phyloP scores from a whole-genome alignment of 2,329 filamentous ascomycete genomes.

The Trichoderma oligosporum region DNA sequence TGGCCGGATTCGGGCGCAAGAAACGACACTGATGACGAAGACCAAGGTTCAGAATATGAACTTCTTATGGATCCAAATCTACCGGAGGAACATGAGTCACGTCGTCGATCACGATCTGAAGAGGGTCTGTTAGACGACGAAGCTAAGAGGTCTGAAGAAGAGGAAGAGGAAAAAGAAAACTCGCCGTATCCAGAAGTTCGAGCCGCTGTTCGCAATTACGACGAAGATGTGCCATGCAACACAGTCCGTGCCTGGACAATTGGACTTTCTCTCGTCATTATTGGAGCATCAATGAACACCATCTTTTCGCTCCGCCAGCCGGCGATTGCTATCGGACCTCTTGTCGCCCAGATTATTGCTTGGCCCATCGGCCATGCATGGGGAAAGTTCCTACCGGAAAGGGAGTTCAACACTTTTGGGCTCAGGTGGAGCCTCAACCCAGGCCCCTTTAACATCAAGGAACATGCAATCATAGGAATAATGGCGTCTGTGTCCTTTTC shows the following conservation, averaged over 20 bases:
- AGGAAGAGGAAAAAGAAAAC: constrained; percentile 51
- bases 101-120: constrained; percentile 26
- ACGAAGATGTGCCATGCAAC: constrained; percentile 63
- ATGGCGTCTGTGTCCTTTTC: constrained; percentile 70
- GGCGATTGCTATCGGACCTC: constrained; percentile 56
- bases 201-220: constrained; percentile 61
- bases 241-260: constrained; percentile 64
- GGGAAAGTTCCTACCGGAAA: constrained; percentile 52
- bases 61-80: constrained; percentile 54
- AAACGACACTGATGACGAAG: constrained; percentile 43
- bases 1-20: constrained; percentile 40
- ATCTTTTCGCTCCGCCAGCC: constrained; percentile 61
- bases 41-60: constrained; percentile 49
- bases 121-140: constrained; percentile 29
- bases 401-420: constrained; percentile 50
- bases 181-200: constrained; percentile 65
- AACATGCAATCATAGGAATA: constrained; percentile 64
- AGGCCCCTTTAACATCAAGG: constrained; percentile 67
- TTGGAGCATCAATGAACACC: constrained; percentile 60
- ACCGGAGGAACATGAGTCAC: constrained; percentile 35
- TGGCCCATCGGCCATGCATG: constrained; percentile 61
- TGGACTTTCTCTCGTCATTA: constrained; percentile 52
- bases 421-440: constrained; percentile 58
- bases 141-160: constrained; percentile 36
- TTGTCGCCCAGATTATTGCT: constrained; percentile 61